These are phyloP conservation scores for Aspergillus ostianus DNA, from an alignment of 495 filamentous ascomycete species.

Conservation along the genomic window DNA sequence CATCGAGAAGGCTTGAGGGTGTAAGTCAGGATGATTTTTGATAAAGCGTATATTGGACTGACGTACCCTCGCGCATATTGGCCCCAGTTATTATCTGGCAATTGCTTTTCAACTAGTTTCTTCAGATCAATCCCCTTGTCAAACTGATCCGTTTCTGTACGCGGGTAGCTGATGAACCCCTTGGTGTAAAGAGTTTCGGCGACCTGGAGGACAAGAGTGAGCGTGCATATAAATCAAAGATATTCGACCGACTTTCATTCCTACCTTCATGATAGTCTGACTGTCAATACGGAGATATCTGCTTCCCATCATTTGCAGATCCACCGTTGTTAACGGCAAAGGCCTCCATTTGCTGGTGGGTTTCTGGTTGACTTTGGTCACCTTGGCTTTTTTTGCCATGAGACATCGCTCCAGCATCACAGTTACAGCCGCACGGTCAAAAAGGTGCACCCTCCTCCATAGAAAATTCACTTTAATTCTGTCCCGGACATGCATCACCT, in stretches of 20 bases:
- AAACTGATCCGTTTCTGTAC: conserved; percentile 97
- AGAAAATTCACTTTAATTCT: conserved; percentile 78
- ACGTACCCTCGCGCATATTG: conserved; percentile 67
- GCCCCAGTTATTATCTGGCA: conserved; percentile 72
- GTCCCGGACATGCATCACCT: conserved; percentile 74
- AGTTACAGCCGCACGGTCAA: conserved; percentile 78
- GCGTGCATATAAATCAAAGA: not conserved
- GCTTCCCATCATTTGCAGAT: conserved; percentile 95
- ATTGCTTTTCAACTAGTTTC: conserved; percentile 80
- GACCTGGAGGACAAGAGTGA: conserved; percentile 36
- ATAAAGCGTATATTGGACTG: not conserved
- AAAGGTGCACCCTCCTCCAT: conserved; percentile 80
- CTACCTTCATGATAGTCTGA: conserved; percentile 77
- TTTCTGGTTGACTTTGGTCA: conserved; percentile 81
- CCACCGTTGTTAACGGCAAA: conserved; percentile 92
- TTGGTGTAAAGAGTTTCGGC: conserved; percentile 91
- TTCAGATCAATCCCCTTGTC: conserved; percentile 85
- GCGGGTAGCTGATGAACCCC: conserved; percentile 94
- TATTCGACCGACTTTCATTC: not conserved
- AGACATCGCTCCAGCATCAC: conserved; percentile 87
- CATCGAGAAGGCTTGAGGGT: conserved; percentile 60
- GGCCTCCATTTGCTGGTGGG: conserved; percentile 94
- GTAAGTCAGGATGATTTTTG: conserved; percentile 12
- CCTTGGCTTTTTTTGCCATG: conserved; percentile 69
- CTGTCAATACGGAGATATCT: conserved; percentile 80